These are phyloP conservation scores for Hydrangea macrophylla DNA, from an alignment of 148 eudicot species.

Conservation along the genomic window DNA sequence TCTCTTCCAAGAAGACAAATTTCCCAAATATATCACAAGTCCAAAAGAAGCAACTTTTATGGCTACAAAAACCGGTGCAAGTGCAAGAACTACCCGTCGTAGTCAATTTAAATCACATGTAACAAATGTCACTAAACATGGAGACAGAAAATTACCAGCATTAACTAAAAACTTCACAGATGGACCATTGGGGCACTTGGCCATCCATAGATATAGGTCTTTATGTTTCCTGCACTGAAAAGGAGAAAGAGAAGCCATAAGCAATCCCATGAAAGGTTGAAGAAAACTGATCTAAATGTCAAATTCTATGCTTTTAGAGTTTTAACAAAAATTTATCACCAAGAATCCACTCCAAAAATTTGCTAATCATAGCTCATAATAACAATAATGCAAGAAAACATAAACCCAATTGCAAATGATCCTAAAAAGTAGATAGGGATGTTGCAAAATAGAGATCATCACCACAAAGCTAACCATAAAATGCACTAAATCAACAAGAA, in stretches of 20 bases:
- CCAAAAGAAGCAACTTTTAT: not conserved
- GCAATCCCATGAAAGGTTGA: not conserved
- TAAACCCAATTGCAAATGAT: no score
- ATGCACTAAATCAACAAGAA: no score
- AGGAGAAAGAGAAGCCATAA: slow-evolving; percentile 1
- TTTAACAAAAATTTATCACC: no score
- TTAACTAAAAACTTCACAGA: slow-evolving; percentile 92
- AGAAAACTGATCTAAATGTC: no score
- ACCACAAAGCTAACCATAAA: no score
- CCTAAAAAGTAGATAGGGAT: no score
- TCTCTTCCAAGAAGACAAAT: not conserved
- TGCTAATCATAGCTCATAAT: no score
- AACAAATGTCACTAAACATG: not conserved
- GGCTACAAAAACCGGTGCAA: not conserved
- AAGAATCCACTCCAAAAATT: no score
- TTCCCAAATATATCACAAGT: not conserved
- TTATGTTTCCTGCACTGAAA: slow-evolving; percentile 90
- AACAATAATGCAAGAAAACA: no score
- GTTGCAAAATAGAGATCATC: no score
- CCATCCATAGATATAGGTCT: slow-evolving; percentile 95
- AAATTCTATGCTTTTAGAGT: no score
- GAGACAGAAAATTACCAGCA: slow-evolving; percentile 53
- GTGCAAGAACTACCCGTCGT: not conserved
- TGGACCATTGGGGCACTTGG: slow-evolving; percentile 94
- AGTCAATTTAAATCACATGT: slow-evolving; percentile 2